These are phyloP conservation scores for Gaultheria prostrata DNA, from an alignment of 148 eudicot genomes.

Conservation along the genomic window DNA sequence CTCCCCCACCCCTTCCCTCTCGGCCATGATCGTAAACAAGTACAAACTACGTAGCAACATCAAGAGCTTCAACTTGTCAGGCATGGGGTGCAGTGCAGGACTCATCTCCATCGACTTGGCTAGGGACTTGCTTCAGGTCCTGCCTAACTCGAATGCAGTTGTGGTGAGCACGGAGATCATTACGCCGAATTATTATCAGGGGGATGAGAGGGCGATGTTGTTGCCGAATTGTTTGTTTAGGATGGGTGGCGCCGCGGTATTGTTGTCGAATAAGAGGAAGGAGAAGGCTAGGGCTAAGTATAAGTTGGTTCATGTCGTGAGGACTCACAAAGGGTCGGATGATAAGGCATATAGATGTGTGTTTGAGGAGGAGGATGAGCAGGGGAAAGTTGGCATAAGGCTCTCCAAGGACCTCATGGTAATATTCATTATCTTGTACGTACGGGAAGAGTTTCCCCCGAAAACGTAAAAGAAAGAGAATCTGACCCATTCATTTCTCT, in stretches of 20 bases:
- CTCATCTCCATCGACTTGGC: slow-evolving; percentile 65
- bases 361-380: slow-evolving; percentile 56
- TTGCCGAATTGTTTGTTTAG: slow-evolving; percentile 71
- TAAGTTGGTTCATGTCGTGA: slow-evolving; percentile 50
- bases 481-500: no score
- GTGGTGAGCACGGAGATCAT: slow-evolving; percentile 74
- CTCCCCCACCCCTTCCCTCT: slow-evolving; percentile 66
- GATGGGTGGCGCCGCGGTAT: slow-evolving; percentile 57
- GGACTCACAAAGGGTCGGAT: slow-evolving; percentile 72
- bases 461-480: no score
- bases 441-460: no score
- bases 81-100: slow-evolving; percentile 81
- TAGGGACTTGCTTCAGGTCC: slow-evolving; percentile 61
- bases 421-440: neutral
- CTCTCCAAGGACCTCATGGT: slow-evolving; percentile 67
- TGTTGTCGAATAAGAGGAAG: slow-evolving; percentile 47
- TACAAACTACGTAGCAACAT: slow-evolving; percentile 60
- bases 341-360: slow-evolving; percentile 58
- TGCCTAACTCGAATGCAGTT: slow-evolving; percentile 57
- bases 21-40: slow-evolving; percentile 73
- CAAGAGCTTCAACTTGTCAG: slow-evolving; percentile 59
- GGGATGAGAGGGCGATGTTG: slow-evolving; percentile 69
- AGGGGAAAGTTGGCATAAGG: slow-evolving; percentile 56
- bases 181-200: slow-evolving; percentile 69
- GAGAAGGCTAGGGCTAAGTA: slow-evolving; percentile 45